Evolutionary conservation across 306 rosid genomes (phyloP).

Genomic region (Vicia faba): DNA sequence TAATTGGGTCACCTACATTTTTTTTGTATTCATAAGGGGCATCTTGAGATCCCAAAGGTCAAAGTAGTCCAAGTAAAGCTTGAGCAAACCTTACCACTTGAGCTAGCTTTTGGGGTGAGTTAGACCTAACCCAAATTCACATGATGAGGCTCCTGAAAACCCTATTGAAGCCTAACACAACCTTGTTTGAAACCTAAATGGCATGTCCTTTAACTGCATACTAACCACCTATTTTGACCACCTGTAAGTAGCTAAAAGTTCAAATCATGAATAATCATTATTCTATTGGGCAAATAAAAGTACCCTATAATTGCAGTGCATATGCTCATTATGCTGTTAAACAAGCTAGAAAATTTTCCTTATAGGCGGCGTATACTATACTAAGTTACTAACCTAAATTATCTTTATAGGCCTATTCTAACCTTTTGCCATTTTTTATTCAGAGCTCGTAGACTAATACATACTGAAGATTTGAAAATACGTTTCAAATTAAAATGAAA

Average conservation of each 20-base stretch:
- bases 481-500: conserved; percentile 20
- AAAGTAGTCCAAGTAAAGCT: conserved; percentile 15
- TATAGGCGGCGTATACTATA: conserved; percentile 9
- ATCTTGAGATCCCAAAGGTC: conserved; percentile 19
- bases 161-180: conserved; percentile 19
- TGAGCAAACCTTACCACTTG: background rate
- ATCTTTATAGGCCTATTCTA: conserved; percentile 26
- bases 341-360: conserved; percentile 24
- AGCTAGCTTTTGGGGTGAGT: conserved; percentile 4
- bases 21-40: background rate
- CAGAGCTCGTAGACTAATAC: conserved; percentile 4
- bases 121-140: conserved; percentile 7
- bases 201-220: background rate
- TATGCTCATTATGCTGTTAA: conserved; percentile 27
- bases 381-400: background rate
- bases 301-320: conserved; percentile 23
- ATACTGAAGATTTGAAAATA: conserved; percentile 11
- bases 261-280: conserved; percentile 23
- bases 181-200: conserved; percentile 24
- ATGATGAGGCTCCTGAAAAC: conserved; percentile 1
- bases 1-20: background rate
- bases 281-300: conserved; percentile 8
- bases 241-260: conserved; percentile 8
- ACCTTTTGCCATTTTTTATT: conserved; percentile 18
- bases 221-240: conserved; percentile 8